Evolutionary conservation across 2,329 filamentous ascomycete species (phyloP).

Genomic region (Trichoderma asperellum): DNA sequence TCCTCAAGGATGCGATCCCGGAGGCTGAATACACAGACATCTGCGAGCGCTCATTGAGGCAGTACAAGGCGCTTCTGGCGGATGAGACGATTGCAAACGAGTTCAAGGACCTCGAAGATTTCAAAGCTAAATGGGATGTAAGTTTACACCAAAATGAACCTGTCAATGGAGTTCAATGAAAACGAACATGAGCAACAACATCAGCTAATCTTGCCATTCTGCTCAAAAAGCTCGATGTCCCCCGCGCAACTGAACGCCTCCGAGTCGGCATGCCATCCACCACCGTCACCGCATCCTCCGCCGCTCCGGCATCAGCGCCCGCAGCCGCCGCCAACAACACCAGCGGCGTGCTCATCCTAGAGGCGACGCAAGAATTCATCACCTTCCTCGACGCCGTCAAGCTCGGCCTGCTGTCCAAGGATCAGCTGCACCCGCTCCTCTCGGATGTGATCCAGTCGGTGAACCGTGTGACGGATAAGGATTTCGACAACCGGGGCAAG

Average conservation of each 20-base stretch:
- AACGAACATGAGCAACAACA: neutral
- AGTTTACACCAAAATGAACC: conserved; percentile 36
- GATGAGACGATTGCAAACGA: conserved; percentile 89
- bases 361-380: conserved; percentile 97
- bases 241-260: conserved; percentile 88
- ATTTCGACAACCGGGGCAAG: conserved; percentile 94
- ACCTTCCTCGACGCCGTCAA: conserved; percentile 95
- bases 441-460: conserved; percentile 96
- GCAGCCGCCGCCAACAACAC: conserved; percentile 52
- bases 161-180: neutral
- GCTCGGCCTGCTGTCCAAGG: conserved; percentile 89
- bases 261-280: conserved; percentile 92
- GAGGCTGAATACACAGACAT: conserved; percentile 96
- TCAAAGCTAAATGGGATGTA: conserved; percentile 92
- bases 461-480: conserved; percentile 92
- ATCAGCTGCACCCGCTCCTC: conserved; percentile 91
- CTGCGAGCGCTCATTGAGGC: conserved; percentile 88
- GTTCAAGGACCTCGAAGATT: conserved; percentile 86
- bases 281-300: conserved; percentile 61
- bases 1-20: conserved; percentile 90
- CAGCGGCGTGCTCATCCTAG: conserved; percentile 72
- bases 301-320: conserved; percentile 48
- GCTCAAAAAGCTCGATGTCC: conserved; percentile 78
- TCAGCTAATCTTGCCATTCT: neutral
- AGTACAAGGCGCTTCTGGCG: conserved; percentile 92